phyloP scores from a whole-genome alignment of 179 eudicot genomes.

The Vitellaria paradoxa region DNA sequence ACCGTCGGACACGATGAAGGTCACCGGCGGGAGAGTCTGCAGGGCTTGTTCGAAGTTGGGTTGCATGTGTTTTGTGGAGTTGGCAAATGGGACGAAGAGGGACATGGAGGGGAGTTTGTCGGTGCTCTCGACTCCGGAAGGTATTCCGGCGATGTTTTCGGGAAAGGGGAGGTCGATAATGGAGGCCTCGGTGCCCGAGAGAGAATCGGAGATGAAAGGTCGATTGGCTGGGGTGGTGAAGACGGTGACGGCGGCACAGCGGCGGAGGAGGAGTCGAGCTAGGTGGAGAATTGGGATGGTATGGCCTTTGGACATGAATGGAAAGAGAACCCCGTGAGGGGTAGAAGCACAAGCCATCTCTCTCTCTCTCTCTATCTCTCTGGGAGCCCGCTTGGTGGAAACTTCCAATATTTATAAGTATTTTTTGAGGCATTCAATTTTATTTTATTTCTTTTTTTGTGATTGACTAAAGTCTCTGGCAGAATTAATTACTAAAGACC shows the following conservation, averaged over 20 bases:
- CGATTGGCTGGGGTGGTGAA: conserved; percentile 50
- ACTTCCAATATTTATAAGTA: too few species aligned
- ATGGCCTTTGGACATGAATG: conserved; percentile 79
- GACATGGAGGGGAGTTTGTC: conserved; percentile 57
- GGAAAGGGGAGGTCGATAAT: conserved; percentile 46
- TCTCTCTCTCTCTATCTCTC: too few species aligned
- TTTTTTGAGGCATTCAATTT: too few species aligned
- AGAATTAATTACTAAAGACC: too few species aligned
- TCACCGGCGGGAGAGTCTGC: conserved; percentile 15
- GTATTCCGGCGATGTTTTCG: conserved; percentile 25
- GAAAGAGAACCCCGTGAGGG: conserved; percentile 38
- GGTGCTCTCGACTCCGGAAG: conserved; percentile 48
- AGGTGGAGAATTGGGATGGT: conserved; percentile 54
- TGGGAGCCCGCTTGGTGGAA: too few species aligned
- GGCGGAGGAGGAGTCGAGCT: conserved; percentile 45
- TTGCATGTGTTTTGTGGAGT: conserved; percentile 35
- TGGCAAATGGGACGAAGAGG: conserved; percentile 36
- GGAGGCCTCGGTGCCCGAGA: conserved; percentile 20
- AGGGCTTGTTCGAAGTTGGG: conserved; percentile 37
- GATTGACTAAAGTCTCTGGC: too few species aligned
- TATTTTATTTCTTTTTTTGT: too few species aligned
- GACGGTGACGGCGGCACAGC: conserved; percentile 34
- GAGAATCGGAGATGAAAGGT: conserved; percentile 32
- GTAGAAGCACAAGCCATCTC: not conserved
- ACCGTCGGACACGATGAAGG: conserved; percentile 48